Evolutionary conservation across 768 basidiomycete genomes (phyloP).

Genomic region (Coprinopsis marcescibilis): DNA sequence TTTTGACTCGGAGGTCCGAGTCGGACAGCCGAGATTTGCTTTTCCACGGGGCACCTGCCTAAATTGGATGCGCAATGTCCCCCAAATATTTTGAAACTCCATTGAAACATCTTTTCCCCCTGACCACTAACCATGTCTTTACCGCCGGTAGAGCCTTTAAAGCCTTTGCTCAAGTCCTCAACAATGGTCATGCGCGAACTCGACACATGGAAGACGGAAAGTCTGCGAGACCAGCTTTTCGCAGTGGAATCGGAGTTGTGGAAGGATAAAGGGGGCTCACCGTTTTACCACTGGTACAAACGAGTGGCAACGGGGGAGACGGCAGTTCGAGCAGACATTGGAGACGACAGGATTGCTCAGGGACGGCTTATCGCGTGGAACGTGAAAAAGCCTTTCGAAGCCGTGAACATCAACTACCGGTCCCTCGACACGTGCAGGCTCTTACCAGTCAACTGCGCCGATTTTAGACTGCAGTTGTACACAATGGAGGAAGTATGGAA

Average conservation of each 20-base stretch:
- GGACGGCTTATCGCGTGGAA: slow-evolving; percentile 19
- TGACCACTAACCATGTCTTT: too few relatives aligned
- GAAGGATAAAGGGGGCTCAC: slow-evolving; percentile 13
- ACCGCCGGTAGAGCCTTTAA: too few relatives aligned
- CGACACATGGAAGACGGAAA: background rate
- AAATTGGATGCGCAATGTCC: too few relatives aligned
- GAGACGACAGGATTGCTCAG: slow-evolving; percentile 5
- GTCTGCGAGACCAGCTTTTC: background rate
- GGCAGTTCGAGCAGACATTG: slow-evolving; percentile 5
- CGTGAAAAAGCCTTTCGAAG: slow-evolving; percentile 11
- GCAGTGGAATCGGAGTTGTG: background rate
- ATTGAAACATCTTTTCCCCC: too few relatives aligned
- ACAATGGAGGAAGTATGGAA: slow-evolving; percentile 14
- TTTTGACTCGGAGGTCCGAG: too few relatives aligned
- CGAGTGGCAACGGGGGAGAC: slow-evolving; percentile 10
- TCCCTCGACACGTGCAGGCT: slow-evolving; percentile 19
- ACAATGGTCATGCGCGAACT: background rate
- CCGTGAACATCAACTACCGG: slow-evolving; percentile 18
- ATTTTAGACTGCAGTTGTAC: slow-evolving; percentile 21
- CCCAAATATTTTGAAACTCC: too few relatives aligned
- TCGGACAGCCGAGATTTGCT: too few relatives aligned
- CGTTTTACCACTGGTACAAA: slow-evolving; percentile 21
- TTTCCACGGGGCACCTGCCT: too few relatives aligned
- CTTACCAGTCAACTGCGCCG: slow-evolving; percentile 18
- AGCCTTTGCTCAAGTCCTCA: background rate